Evolutionary conservation across 495 filamentous ascomycete genomes (phyloP).

Genomic region (Corynascus novoguineensis): DNA sequence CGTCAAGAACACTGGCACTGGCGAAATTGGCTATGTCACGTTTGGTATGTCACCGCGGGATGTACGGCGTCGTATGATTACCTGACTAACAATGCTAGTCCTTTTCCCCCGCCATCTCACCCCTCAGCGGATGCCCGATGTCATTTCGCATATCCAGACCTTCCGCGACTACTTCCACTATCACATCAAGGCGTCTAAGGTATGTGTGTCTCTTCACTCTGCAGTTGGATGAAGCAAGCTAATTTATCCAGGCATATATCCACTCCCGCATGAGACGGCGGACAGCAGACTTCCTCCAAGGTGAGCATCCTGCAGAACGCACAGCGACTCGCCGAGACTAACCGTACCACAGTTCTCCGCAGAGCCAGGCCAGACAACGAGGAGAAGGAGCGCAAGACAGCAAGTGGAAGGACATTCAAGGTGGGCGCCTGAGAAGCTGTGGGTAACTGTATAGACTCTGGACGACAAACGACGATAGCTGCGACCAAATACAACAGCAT

Average conservation of each 20-base stretch:
- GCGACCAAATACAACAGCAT: background rate
- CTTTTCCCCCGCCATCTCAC: conserved; percentile 94
- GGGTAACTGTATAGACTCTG: conserved; percentile 1
- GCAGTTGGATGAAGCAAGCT: background rate
- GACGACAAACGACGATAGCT: conserved; percentile 7
- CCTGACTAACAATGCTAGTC: conserved; percentile 50
- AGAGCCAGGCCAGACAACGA: conserved; percentile 89
- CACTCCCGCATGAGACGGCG: conserved; percentile 95
- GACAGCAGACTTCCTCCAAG: conserved; percentile 97
- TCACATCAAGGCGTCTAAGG: conserved; percentile 94
- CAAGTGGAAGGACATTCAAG: conserved; percentile 90
- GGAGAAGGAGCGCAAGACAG: conserved; percentile 97
- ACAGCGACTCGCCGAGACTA: background rate
- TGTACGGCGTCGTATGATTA: background rate
- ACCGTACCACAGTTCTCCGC: conserved; percentile 60
- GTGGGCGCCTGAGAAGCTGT: conserved; percentile 29
- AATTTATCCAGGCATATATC: conserved; percentile 70
- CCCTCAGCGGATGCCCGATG: conserved; percentile 79
- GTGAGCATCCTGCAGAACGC: conserved; percentile 35
- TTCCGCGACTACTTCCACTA: conserved; percentile 99
- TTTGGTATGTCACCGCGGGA: conserved; percentile 62
- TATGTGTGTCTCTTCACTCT: background rate
- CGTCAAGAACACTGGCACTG: conserved; percentile 62
- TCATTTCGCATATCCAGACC: conserved; percentile 97
- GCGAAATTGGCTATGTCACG: conserved; percentile 92